phyloP scores from a whole-genome alignment of 1,284 basidiomycete species.

The Puccinia polysora region DNA sequence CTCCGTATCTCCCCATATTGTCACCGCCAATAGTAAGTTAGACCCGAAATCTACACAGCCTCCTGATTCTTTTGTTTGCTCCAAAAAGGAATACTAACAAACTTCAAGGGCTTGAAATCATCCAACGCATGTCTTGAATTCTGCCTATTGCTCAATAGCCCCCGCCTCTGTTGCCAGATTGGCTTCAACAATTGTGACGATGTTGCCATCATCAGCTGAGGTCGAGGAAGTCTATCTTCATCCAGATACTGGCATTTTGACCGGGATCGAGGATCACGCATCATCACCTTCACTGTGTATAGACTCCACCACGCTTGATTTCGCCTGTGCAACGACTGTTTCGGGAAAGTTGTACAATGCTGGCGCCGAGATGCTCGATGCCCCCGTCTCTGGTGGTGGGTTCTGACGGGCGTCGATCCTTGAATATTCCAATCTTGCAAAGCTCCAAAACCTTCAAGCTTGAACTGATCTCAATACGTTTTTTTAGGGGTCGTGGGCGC shows the following conservation, averaged over 20 bases:
- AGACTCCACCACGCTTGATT: slow-evolving; percentile 75
- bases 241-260: slow-evolving; percentile 61
- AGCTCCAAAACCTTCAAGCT: background rate
- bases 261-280: slow-evolving; percentile 47
- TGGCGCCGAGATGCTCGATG: slow-evolving; percentile 79
- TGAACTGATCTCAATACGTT: background rate
- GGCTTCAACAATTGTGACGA: slow-evolving; percentile 69
- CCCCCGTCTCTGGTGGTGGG: slow-evolving; percentile 81
- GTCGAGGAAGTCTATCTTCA: slow-evolving; percentile 67
- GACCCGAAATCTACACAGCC: background rate
- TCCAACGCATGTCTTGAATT: background rate
- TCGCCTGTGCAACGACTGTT: slow-evolving; percentile 60
- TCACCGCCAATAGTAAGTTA: slow-evolving; percentile 28
- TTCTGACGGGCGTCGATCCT: slow-evolving; percentile 6
- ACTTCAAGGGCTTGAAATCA: background rate
- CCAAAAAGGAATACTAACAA: no score
- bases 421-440: background rate
- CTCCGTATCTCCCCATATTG: background rate
- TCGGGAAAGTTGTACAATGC: slow-evolving; percentile 46
- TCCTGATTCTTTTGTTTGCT: background rate
- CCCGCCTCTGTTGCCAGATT: slow-evolving; percentile 57
- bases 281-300: slow-evolving; percentile 60
- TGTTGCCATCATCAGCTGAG: slow-evolving; percentile 80
- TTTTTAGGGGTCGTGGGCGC: slow-evolving; percentile 71
- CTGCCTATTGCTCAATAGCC: background rate